Percentiles rank a stretch among this genome's conserved stretches.
These are phyloP conservation scores for Pseudogymnoascus sp. DNA, from an alignment of 2,329 filamentous ascomycete species.

Conservation along the genomic window DNA sequence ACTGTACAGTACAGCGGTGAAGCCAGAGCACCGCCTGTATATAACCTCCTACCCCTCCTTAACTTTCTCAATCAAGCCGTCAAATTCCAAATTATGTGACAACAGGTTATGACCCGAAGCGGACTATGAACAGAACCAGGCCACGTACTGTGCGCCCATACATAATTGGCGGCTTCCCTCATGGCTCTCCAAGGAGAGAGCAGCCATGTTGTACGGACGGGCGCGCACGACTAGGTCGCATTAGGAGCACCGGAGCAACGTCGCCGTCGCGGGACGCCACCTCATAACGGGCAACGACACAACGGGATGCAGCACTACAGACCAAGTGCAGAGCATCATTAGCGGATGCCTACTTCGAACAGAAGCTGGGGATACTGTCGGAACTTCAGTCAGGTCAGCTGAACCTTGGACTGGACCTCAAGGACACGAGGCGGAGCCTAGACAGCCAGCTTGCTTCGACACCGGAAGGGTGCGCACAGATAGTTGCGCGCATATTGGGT, in stretches of 20 bases:
- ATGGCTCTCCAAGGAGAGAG: constrained; percentile 3
- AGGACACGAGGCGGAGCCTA: background rate
- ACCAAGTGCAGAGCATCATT: background rate
- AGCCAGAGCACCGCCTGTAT: background rate
- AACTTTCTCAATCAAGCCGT: background rate
- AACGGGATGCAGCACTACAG: background rate
- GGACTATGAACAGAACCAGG: background rate
- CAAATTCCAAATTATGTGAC: background rate
- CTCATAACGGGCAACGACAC: background rate
- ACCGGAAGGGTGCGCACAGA: background rate
- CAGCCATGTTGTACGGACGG: background rate
- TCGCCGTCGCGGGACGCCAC: background rate
- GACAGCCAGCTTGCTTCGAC: background rate
- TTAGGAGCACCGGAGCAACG: background rate
- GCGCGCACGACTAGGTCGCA: background rate
- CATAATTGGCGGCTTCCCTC: constrained; percentile 3
- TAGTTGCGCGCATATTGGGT: background rate
- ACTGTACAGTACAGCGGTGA: background rate
- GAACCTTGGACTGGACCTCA: background rate
- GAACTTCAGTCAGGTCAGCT: background rate
- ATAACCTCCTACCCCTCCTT: background rate
- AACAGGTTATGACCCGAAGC: background rate
- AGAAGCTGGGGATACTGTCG: background rate
- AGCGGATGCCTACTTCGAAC: constrained; percentile 2
- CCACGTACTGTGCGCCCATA: background rate